phyloP scores from a whole-genome alignment of 1,139 yeast species.

The Meyerozyma carpophila region DNA sequence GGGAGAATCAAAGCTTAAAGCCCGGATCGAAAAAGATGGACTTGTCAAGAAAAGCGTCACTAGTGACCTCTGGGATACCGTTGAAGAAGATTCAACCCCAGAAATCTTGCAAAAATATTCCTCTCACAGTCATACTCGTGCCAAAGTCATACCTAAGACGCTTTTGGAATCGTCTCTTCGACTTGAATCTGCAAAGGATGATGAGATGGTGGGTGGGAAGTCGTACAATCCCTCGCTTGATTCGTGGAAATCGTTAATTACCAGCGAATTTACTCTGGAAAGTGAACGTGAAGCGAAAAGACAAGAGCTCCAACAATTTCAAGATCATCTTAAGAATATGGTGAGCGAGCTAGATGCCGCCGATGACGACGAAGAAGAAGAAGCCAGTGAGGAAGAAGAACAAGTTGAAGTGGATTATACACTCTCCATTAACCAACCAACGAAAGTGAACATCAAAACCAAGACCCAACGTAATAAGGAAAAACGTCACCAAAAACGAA shows the following conservation, averaged over 20 bases:
- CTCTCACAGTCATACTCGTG: slow-evolving; percentile 46
- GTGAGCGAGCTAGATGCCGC: slow-evolving; percentile 58
- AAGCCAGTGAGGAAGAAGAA: slow-evolving; percentile 37
- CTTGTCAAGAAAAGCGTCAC: slow-evolving; percentile 34
- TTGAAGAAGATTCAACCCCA: slow-evolving; percentile 26
- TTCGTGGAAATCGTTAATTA: slow-evolving; percentile 73
- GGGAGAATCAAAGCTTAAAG: slow-evolving; percentile 49
- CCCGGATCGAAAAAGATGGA: slow-evolving; percentile 59
- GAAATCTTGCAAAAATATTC: slow-evolving; percentile 36
- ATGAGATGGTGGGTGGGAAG: slow-evolving; percentile 74
- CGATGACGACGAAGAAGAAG: slow-evolving; percentile 42
- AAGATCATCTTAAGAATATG: slow-evolving; percentile 56
- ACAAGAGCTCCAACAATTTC: slow-evolving; percentile 53
- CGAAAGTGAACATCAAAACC: slow-evolving; percentile 67
- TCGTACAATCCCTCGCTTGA: slow-evolving; percentile 89
- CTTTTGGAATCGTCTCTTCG: slow-evolving; percentile 48
- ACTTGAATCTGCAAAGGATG: slow-evolving; percentile 34
- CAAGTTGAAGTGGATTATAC: slow-evolving; percentile 28
- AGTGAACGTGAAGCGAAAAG: slow-evolving; percentile 62
- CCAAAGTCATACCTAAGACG: slow-evolving; percentile 54
- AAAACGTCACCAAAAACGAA: slow-evolving; percentile 57
- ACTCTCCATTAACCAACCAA: slow-evolving; percentile 71
- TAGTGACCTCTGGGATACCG: slow-evolving; percentile 66
- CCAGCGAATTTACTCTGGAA: slow-evolving; percentile 63
- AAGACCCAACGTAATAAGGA: slow-evolving; percentile 70